Base-by-base conservation (phyloP, 441 rosid genomes). In the Arabidopsis hybrid region DNA sequence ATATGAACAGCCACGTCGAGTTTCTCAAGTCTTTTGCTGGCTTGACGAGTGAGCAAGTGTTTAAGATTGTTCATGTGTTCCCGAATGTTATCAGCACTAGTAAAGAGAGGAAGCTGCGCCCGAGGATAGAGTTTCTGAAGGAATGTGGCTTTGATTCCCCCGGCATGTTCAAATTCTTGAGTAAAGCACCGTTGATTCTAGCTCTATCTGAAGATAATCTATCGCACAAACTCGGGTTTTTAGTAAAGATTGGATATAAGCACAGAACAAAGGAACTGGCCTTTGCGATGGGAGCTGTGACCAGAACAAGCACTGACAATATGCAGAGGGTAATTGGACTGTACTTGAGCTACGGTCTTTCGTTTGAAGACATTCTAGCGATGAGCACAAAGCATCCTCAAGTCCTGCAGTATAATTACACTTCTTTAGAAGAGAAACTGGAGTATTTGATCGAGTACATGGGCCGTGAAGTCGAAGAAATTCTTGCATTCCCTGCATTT, bases 371-470 rank as follows among this genome's bases (percentile, higher is more conserved):
- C 67, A 83, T 88, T 67, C 75, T 78, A 64, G 71, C 78, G 60
- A 92, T 92, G 96, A 85, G 94, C 84, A 89, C 82, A 80, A 90
- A 87, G 83, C 94, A 88, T 55, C 96, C 96, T 81, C 97, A 84
- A 62, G 78, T 88, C 60, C 78, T 92, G 71, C 91, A 89, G 80
- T 92, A 87, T 72, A 87, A 73, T 40, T 82, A 79, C 17, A 55
- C 29, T 51, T 84, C 96, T 13, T 76, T 88, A 70, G 85, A 77
- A 71, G 89, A 89, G 62, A 90, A 90, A 75, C 60, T 88, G 86
- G 93, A 89, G 75, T 90, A 90, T 77, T 84, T 90, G 83, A 73
- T 85, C 2, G 90, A 74, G 65, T 89, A 74, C 65, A 90, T 90
- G 94, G 94, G 88, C 9, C 91, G 94, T 7, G 91, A 84, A 71